Evolutionary conservation across 306 rosid genomes (phyloP), one percentile per base, ranked within the genome.

Genomic region (Sophora flavescens): DNA sequence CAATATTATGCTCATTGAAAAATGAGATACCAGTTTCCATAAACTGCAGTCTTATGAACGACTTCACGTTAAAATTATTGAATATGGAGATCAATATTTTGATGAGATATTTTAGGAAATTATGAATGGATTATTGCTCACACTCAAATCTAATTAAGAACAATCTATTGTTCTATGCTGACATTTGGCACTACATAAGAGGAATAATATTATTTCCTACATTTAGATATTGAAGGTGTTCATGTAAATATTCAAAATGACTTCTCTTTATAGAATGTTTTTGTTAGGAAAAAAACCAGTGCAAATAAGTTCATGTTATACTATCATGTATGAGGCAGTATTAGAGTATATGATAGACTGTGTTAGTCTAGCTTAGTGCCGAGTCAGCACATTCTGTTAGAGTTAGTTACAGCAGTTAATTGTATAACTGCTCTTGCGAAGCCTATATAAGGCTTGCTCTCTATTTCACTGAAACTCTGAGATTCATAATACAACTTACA

Each of bases 251-350:
- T 30, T n/a, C 6, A 1, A 71, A 39, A 42, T 57, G 56, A 56
- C 66, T 56, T 71, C 39, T 6, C 63, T 70, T 70, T 38, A 36
- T 53, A 54, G 51, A 8, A 17, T 36, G 30, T 35, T 35, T 68
- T 51, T 15, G 15, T 5, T 52, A 3, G 13, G 5, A 11, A 12
- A 22, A 15, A 48, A 39, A 42, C 18, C 0, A 44, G 36, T 11
- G 36, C 41, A 18, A 1, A 4, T 6, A 66, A 66, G 4, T 44
- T 65, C 53, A 66, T 44, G 36, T 18, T 42, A 66, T 17, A 42
- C 11, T 42, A 11, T 42, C 54, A 26, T 42, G 11, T 36, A 39
- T 18, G 70, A 65, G 5, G 6, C n/a, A n/a, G n/a, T n/a, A n/a
- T n/a, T n/a, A n/a, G n/a, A n/a, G n/a, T n/a, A n/a, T n/a, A n/a